These are phyloP conservation scores for Linaria vulgaris DNA, from an alignment of 257 asterid genomes.

Conservation along the genomic window DNA sequence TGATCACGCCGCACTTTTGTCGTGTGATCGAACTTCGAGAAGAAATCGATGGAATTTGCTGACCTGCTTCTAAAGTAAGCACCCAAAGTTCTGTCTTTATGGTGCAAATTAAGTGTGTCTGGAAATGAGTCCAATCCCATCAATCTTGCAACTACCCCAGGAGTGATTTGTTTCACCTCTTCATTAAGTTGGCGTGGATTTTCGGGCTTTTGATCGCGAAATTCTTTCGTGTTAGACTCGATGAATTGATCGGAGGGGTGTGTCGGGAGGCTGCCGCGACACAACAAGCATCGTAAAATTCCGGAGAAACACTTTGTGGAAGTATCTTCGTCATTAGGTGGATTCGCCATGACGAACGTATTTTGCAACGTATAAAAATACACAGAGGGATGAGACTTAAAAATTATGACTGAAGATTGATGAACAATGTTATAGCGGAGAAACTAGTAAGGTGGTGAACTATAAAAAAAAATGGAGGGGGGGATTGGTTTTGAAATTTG, in stretches of 20 bases:
- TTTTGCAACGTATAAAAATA: too few species aligned
- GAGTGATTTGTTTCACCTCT: constrained; percentile 21
- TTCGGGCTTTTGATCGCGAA: neutral
- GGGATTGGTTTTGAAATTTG: neutral
- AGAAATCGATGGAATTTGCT: constrained; percentile 49
- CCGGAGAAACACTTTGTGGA: neutral
- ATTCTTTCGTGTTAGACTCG: neutral
- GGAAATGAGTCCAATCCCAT: constrained; percentile 71
- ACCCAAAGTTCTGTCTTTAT: constrained; percentile 32
- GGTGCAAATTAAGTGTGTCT: neutral
- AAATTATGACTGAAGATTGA: neutral
- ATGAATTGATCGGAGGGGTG: constrained; percentile 4
- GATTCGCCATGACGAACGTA: neutral
- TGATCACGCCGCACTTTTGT: constrained; percentile 1
- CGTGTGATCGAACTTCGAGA: constrained; percentile 34
- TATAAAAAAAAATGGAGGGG: too few species aligned
- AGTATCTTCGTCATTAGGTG: neutral
- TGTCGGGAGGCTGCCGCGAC: constrained; percentile 5
- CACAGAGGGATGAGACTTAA: neutral
- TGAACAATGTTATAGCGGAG: neutral
- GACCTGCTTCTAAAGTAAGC: constrained; percentile 55
- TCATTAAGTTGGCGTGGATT: neutral
- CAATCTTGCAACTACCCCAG: constrained; percentile 61
- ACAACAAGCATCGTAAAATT: neutral
- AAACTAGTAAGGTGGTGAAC: too few species aligned